phyloP scores from a whole-genome alignment of 2,329 filamentous ascomycete species.

The Lecanicillium sp. region DNA sequence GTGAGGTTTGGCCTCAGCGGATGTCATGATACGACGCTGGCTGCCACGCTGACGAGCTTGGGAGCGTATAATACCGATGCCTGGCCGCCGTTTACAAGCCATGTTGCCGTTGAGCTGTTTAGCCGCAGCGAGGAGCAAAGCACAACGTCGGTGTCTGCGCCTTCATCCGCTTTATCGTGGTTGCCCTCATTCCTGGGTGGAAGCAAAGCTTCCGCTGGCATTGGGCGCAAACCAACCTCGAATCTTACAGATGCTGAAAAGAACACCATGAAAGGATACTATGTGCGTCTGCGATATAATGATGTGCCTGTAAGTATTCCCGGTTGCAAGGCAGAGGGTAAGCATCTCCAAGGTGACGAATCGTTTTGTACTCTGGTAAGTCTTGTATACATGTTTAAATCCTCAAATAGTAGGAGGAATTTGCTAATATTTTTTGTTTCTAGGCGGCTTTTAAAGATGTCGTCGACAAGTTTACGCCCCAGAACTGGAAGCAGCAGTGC shows the following conservation, averaged over 20 bases:
- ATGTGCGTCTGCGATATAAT: slow-evolving; percentile 86
- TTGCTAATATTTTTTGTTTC: slow-evolving; percentile 3
- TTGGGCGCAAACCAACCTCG: slow-evolving; percentile 51
- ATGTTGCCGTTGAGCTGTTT: slow-evolving; percentile 88
- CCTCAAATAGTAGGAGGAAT: background rate
- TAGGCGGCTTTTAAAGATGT: slow-evolving; percentile 85
- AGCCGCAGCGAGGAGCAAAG: slow-evolving; percentile 32
- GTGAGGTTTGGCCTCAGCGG: slow-evolving; percentile 74
- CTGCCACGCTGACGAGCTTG: slow-evolving; percentile 65
- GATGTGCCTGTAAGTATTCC: slow-evolving; percentile 75
- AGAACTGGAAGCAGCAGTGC: slow-evolving; percentile 60
- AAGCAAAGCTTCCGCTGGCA: slow-evolving; percentile 28
- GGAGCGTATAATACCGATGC: slow-evolving; percentile 64
- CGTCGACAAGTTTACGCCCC: slow-evolving; percentile 82
- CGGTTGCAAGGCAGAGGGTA: slow-evolving; percentile 66
- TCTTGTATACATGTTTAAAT: slow-evolving; percentile 11
- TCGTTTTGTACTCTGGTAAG: slow-evolving; percentile 82
- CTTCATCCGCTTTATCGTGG: slow-evolving; percentile 16
- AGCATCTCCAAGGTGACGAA: slow-evolving; percentile 79
- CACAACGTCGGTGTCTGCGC: slow-evolving; percentile 16
- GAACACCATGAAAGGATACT: slow-evolving; percentile 62
- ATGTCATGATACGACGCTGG: slow-evolving; percentile 91
- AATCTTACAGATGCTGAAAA: slow-evolving; percentile 51
- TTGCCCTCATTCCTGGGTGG: slow-evolving; percentile 19
- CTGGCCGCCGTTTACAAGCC: slow-evolving; percentile 93